phyloP scores from a whole-genome alignment of 1,139 yeast genomes.

The Candida mesenterica region DNA sequence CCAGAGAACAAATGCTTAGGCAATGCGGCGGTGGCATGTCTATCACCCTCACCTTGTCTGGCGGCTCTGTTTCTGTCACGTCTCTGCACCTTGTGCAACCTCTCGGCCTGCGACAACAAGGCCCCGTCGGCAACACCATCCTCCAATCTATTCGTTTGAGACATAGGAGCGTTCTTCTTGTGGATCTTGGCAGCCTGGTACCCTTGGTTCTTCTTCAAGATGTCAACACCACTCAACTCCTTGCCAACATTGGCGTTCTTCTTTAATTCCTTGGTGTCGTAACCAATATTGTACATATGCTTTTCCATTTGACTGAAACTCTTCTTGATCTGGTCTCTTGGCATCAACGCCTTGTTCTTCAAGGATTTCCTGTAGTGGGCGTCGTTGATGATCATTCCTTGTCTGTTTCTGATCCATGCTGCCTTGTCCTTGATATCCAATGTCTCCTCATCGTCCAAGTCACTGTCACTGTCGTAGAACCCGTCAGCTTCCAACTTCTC shows the following conservation, averaged over 20 bases:
- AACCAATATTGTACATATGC: slow-evolving; percentile 87
- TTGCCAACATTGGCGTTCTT: slow-evolving; percentile 44
- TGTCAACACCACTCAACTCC: slow-evolving; percentile 70
- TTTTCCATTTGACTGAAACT: slow-evolving; percentile 77
- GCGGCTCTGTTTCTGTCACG: slow-evolving; percentile 92
- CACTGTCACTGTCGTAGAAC: slow-evolving; percentile 89
- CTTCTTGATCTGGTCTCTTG: slow-evolving; percentile 84
- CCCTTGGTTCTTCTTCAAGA: slow-evolving; percentile 57
- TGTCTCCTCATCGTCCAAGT: slow-evolving; percentile 62
- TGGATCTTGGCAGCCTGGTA: slow-evolving; percentile 41
- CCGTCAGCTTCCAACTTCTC: slow-evolving; percentile 92
- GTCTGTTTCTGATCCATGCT: slow-evolving; percentile 91
- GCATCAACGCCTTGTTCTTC: slow-evolving; percentile 88
- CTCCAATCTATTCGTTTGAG: slow-evolving; percentile 77
- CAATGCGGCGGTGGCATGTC: slow-evolving; percentile 79
- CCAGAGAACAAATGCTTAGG: slow-evolving; percentile 96
- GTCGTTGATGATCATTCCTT: slow-evolving; percentile 87
- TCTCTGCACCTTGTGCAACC: slow-evolving; percentile 85
- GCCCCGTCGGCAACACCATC: slow-evolving; percentile 87
- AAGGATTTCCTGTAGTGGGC: slow-evolving; percentile 84
- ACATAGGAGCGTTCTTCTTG: slow-evolving; percentile 47
- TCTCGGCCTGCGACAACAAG: slow-evolving; percentile 81
- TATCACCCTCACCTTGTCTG: slow-evolving; percentile 94
- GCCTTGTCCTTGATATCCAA: slow-evolving; percentile 85
- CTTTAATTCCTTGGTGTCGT: slow-evolving; percentile 69